These are phyloP conservation scores for Orbilia javanica DNA, from an alignment of 2,329 filamentous ascomycete species.

Conservation along the genomic window DNA sequence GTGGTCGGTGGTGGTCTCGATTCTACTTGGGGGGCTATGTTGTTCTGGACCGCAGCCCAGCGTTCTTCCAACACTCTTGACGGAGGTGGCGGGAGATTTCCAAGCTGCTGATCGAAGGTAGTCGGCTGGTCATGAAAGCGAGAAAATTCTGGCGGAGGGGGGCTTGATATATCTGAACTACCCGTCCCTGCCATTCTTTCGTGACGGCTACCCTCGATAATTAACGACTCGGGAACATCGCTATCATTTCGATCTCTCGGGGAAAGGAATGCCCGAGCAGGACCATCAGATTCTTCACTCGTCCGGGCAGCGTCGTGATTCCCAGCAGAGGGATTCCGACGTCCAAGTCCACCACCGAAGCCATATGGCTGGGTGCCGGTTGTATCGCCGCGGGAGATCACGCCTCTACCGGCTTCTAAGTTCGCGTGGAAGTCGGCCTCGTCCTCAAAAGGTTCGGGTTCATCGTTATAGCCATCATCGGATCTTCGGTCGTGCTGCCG, in stretches of 20 bases:
- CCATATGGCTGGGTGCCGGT: conserved; percentile 30
- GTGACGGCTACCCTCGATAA: conserved; percentile 70
- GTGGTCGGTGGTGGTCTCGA: conserved; percentile 20
- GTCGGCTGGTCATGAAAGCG: conserved; percentile 57
- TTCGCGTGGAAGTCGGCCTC: conserved; percentile 32
- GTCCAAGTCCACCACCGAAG: conserved; percentile 44
- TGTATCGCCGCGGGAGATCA: conserved; percentile 8
- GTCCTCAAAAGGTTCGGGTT: conserved; percentile 50
- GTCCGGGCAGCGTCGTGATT: conserved; percentile 8
- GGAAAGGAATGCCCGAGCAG: conserved; percentile 18
- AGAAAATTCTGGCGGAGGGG: conserved; percentile 48
- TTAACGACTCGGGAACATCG: conserved; percentile 74
- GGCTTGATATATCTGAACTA: conserved; percentile 56
- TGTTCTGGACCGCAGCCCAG: conserved; percentile 56
- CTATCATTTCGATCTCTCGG: conserved; percentile 64
- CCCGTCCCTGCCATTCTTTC: conserved; percentile 56
- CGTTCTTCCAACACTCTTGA: conserved; percentile 46
- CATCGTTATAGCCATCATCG: conserved; percentile 60
- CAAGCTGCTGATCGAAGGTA: conserved; percentile 64
- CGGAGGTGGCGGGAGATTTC: conserved; percentile 66
- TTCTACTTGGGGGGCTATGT: conserved; percentile 38
- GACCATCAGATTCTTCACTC: conserved; percentile 24
- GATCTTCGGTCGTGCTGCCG: conserved; percentile 60
- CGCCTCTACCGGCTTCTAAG: conserved; percentile 38
- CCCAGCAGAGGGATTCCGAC: conserved; percentile 48